Base-by-base conservation (phyloP, 2,329 filamentous ascomycete species). In the Monosporascus sp. region DNA sequence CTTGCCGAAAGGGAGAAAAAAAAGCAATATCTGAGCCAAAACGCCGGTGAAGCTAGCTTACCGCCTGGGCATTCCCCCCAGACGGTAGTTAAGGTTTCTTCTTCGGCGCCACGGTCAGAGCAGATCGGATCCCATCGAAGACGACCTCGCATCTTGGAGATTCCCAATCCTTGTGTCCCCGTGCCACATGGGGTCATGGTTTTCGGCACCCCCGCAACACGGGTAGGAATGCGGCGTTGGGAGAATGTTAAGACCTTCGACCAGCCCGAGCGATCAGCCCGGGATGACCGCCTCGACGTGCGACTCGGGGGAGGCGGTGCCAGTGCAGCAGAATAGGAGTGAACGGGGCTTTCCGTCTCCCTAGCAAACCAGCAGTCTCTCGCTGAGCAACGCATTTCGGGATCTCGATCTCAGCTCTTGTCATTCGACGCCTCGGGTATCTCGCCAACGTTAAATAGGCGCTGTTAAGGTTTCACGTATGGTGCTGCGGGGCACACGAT, bases 11-110 rank as follows among this genome's bases (percentile, higher is more conserved):
- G 4, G 24, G 24, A 9, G 31, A 34, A 3, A 34, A 31, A 31
- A 14, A 54, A 48, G 49, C 56, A 51, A 52, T 57, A 55, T 57
- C 57, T 58, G 56, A 60, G 59, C 61, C 54, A 52, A 46, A 57
- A 51, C 51, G 51, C 46, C 53, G 51, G 54, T 54, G 48, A 46
- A 46, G 25, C 17, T 25, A 31, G 50, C 41, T 53, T 25, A 20
- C 39, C 31, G 11, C 20, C 27, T 44, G 17, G 18, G 31, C 31
- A 48, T 55, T 50, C 44, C 39, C 44, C 39, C 49, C 44, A 54
- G 50, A 51, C 45, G 42, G 47, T 42, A 44, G 44, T 37, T 25
- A 18, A 46, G 42, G 24, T 27, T 46, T 17, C n/a, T 46, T 31
- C 25, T 20, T 41, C 38, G 17, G 38, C 7, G 24, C 5, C 2